Conservation (phyloP, 139 green algal species). For the Chlorella sp. region DNA sequence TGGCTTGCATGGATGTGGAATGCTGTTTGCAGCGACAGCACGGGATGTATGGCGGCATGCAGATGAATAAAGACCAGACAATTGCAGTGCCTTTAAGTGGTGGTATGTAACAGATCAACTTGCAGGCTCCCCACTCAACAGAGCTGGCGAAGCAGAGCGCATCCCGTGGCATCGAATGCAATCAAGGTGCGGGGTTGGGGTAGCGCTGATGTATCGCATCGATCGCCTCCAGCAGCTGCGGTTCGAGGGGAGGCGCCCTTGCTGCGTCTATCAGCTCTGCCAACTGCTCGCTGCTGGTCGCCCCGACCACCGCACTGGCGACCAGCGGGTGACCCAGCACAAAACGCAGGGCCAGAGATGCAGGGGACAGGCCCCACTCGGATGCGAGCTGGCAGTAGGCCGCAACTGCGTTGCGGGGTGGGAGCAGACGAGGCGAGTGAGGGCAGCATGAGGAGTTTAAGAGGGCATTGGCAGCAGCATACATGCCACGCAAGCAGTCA, state of each 20-base stretch:
- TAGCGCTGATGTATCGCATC: conserved; percentile 39
- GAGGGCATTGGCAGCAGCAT: no score
- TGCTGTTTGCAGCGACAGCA: no score
- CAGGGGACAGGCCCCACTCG: conserved; percentile 61
- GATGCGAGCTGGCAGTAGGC: conserved; percentile 73
- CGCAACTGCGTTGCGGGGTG: neutral
- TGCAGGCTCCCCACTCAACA: no score
- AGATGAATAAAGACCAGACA: no score
- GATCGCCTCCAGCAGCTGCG: conserved; percentile 21
- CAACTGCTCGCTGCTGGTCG: conserved; percentile 69
- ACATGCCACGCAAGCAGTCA: no score
- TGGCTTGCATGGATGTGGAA: no score
- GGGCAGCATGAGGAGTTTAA: no score
- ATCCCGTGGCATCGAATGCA: no score
- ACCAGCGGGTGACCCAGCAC: conserved; percentile 74
- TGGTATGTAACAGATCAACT: no score
- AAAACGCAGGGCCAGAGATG: conserved; percentile 75
- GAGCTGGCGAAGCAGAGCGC: no score
- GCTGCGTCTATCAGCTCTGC: conserved; percentile 60
- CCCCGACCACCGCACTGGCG: conserved; percentile 65
- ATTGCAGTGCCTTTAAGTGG: no score
- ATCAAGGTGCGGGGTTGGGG: conserved; percentile 49
- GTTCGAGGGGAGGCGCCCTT: neutral
- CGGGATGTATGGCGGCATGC: no score
- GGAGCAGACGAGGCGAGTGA: neutral